Base-by-base conservation (phyloP, 768 basidiomycete genomes). In the Phlebiopsis gigantea region DNA sequence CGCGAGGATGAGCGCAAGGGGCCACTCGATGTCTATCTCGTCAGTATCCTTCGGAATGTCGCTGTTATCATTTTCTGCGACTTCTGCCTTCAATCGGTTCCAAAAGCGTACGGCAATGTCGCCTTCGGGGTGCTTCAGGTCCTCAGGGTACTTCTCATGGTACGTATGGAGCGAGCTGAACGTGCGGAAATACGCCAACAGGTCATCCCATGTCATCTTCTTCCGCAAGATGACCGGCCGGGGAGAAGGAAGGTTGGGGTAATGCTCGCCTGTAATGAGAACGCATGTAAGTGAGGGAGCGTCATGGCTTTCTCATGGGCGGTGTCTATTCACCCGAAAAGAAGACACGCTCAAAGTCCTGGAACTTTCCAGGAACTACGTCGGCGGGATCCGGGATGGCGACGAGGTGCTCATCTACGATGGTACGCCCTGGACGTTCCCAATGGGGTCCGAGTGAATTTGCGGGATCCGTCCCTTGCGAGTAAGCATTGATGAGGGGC, bases 401-500 rank as follows among this genome's bases (percentile, higher is more conserved):
- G 6, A 83, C 75, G 2, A 93, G 79, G 64, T 89, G 82, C 5
- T 76, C 76, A 55, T 89, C 85, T 22, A 93, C 77, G 59, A 92
- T 85, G 0, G 80, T 80, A 12, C 92, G 78, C 15, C 92, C 92
- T 0, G 92, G 91, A 28, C 86, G 83, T 62, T 93, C 79, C 79
- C 90, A 93, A 65, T 90, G 80, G 1, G 83, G 79, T 0, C 90
- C 90, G 5, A 90, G 67, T 42, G 83, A 82, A 29, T 72, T 77
- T 8, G 55, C 47, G 1, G 75, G 77, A 60, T 87, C 80, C 2
- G 65, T 70, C 0, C 87, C 87, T 65, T 85, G 85, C 1, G 80
- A 75, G 65, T 85, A 91, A 2, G 73, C 74, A 8, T 79, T 78
- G 58, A 93, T 86, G 14, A 82, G 70, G 0, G 79, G 76, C 0